phyloP scores from a whole-genome alignment of 1,284 basidiomycete species.

The Leccinum pallidistipes region DNA sequence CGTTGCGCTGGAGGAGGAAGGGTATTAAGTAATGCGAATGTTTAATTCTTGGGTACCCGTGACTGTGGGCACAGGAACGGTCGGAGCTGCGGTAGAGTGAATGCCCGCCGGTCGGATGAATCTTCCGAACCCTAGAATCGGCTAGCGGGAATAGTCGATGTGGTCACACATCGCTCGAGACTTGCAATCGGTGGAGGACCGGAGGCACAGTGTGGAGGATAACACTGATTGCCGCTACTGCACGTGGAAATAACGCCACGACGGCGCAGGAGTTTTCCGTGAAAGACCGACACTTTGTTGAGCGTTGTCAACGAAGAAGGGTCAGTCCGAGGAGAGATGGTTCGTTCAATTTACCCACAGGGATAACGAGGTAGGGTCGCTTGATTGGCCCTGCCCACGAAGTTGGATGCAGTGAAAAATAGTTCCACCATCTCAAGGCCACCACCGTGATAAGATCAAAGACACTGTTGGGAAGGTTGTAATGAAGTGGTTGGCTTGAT shows the following conservation, averaged over 20 bases:
- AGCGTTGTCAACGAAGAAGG: neutral
- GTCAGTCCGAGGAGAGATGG: neutral
- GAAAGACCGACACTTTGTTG: neutral
- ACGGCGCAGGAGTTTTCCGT: neutral
- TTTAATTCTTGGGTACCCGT: neutral
- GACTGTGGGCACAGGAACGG: neutral
- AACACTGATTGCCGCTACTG: neutral
- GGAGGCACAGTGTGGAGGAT: neutral
- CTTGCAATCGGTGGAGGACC: neutral
- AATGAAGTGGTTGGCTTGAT: neutral
- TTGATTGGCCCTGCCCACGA: neutral
- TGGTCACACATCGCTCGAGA: neutral
- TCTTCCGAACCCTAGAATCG: neutral
- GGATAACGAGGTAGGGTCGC: neutral
- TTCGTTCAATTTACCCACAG: neutral
- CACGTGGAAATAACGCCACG: conserved; percentile 2
- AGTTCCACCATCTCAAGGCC: neutral
- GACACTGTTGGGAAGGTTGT: neutral
- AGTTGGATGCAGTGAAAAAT: neutral
- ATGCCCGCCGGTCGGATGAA: neutral
- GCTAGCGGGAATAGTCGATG: neutral
- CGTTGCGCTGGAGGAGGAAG: neutral
- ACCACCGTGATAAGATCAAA: neutral
- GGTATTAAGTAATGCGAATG: neutral
- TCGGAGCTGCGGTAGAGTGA: neutral